Evolutionary conservation across 352 stramenopile species (phyloP).

Genomic region (Globisporangium viniferum): DNA sequence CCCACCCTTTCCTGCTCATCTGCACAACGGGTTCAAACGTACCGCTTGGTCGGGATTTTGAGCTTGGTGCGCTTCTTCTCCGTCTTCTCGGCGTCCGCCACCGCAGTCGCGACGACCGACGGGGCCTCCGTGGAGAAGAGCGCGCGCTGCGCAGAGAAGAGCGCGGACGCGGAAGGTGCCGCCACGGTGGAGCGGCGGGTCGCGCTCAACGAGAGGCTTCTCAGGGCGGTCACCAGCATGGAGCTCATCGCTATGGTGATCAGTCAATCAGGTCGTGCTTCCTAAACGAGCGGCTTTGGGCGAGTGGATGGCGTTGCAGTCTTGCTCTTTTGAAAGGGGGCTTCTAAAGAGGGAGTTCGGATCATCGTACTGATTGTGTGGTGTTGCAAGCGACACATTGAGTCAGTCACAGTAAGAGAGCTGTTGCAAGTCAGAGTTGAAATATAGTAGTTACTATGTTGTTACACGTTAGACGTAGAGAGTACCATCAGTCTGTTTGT

Average conservation of each 20-base stretch:
- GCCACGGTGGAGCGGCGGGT: conserved; percentile 17
- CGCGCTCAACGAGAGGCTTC: conserved; percentile 41
- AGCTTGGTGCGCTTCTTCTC: conserved; percentile 63
- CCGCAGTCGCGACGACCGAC: conserved; percentile 8
- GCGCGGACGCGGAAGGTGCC: conserved; percentile 13
- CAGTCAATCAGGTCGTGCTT: background rate
- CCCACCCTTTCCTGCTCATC: too few relatives aligned
- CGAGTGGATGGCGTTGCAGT: background rate
- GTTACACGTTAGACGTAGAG: too few relatives aligned
- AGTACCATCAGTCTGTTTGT: too few relatives aligned
- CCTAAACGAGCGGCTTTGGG: conserved; percentile 1
- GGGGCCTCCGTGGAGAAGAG: conserved; percentile 42
- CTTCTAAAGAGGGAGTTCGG: too few relatives aligned
- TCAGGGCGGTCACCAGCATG: conserved; percentile 60
- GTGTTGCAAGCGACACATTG: too few relatives aligned
- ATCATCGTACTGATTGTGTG: too few relatives aligned
- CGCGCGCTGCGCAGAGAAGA: conserved; percentile 28
- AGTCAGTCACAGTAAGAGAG: too few relatives aligned
- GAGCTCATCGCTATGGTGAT: conserved; percentile 3
- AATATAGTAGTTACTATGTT: too few relatives aligned
- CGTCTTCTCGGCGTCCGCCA: conserved; percentile 17
- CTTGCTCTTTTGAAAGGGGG: background rate
- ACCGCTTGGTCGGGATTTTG: conserved; percentile 78
- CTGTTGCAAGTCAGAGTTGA: too few relatives aligned
- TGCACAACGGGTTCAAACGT: background rate